Conservation (phyloP, 2,329 filamentous ascomycete species). For the Mycosphaerelloides madeirae region DNA sequence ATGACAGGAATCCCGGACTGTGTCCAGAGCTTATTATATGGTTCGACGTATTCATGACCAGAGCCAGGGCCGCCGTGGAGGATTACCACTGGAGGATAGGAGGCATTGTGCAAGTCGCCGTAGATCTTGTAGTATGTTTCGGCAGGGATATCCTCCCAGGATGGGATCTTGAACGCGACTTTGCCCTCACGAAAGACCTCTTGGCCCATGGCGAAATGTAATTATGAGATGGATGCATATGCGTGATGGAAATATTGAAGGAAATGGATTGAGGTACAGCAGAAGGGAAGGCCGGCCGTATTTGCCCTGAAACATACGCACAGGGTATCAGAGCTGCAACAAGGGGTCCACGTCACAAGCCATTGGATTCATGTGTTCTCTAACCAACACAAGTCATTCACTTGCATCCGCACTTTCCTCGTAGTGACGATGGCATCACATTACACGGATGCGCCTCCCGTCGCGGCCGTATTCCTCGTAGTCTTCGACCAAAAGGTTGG, state of each 20-base stretch:
- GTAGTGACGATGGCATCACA: too few relatives aligned
- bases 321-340: neutral
- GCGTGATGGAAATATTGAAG: too few relatives aligned
- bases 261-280: neutral
- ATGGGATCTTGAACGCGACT: neutral
- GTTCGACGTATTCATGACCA: constrained; percentile 1
- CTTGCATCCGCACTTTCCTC: too few relatives aligned
- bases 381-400: neutral
- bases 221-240: too few relatives aligned
- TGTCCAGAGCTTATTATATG: neutral
- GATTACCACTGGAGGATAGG: neutral
- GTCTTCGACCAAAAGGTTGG: constrained; percentile 37
- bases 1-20: constrained; percentile 37
- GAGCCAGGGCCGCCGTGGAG: constrained; percentile 2
- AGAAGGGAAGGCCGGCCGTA: neutral
- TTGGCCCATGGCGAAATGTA: neutral
- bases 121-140: constrained; percentile 2
- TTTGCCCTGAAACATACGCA: neutral
- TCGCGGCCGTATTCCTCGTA: constrained; percentile 34
- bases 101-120: neutral
- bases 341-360: neutral
- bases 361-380: neutral
- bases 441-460: constrained; percentile 21
- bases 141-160: neutral
- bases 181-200: neutral